These are phyloP conservation scores for Puccinia triticina DNA, from an alignment of 1,284 basidiomycete genomes.

Conservation along the genomic window DNA sequence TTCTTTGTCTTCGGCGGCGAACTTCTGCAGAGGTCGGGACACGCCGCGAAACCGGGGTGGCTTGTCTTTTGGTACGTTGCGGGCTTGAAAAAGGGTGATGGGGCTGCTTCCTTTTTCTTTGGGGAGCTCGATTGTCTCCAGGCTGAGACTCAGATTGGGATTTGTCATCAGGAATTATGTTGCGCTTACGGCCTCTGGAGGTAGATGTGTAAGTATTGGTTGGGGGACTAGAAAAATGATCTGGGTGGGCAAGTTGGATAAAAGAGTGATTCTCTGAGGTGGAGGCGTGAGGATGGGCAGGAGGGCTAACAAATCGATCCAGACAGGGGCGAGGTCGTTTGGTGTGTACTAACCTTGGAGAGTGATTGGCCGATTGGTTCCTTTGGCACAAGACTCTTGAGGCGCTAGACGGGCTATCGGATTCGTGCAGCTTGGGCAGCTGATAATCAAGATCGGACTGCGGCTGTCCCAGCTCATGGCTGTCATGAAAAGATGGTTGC, in stretches of 20 bases:
- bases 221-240: too few species aligned
- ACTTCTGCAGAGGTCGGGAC: background rate
- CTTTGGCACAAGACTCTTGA: too few species aligned
- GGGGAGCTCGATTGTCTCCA: background rate
- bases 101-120: constrained; percentile 13
- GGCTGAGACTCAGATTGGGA: too few species aligned
- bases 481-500: constrained; percentile 8
- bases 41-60: background rate
- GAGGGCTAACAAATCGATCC: background rate
- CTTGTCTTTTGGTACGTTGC: background rate
- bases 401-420: background rate
- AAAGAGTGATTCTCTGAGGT: background rate
- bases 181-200: too few species aligned
- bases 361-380: background rate
- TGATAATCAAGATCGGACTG: background rate
- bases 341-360: background rate
- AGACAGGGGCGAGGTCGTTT: background rate
- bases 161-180: too few species aligned
- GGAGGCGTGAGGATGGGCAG: background rate
- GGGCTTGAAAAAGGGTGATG: background rate
- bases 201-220: too few species aligned
- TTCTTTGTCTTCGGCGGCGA: background rate
- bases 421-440: background rate
- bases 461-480: background rate
- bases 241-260: too few species aligned